Evolutionary conservation across 805 yeast species (phyloP).

Genomic region (Hanseniaspora nectarophila): DNA sequence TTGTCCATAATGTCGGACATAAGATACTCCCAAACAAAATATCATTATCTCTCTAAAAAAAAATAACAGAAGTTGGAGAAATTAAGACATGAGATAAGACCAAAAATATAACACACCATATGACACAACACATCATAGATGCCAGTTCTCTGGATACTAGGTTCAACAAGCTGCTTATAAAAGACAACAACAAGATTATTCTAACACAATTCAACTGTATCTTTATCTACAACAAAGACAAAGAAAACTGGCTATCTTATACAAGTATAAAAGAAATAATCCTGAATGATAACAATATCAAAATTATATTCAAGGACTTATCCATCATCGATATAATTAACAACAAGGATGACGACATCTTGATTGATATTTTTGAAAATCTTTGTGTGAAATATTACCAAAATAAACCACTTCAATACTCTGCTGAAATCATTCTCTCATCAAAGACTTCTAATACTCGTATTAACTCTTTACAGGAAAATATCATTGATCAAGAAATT

Average conservation of each 20-base stretch:
- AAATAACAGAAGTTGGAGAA: neutral
- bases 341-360: neutral
- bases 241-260: constrained; percentile 7
- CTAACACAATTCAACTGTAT: neutral
- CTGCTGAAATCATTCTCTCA: neutral
- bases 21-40: too few relatives aligned
- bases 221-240: neutral
- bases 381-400: neutral
- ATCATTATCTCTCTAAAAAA: too few relatives aligned
- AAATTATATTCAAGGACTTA: neutral
- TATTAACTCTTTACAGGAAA: neutral
- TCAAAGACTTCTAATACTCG: too few relatives aligned
- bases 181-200: neutral
- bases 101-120: neutral
- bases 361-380: neutral
- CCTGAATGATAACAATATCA: neutral
- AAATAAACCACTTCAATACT: neutral
- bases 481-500: neutral
- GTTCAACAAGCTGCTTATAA: neutral
- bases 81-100: neutral
- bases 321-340: neutral
- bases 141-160: neutral
- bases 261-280: constrained; percentile 1
- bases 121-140: neutral
- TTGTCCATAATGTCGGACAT: too few relatives aligned